These are phyloP conservation scores for Solanum chilense DNA, from an alignment of 257 asterid genomes.

Conservation along the genomic window DNA sequence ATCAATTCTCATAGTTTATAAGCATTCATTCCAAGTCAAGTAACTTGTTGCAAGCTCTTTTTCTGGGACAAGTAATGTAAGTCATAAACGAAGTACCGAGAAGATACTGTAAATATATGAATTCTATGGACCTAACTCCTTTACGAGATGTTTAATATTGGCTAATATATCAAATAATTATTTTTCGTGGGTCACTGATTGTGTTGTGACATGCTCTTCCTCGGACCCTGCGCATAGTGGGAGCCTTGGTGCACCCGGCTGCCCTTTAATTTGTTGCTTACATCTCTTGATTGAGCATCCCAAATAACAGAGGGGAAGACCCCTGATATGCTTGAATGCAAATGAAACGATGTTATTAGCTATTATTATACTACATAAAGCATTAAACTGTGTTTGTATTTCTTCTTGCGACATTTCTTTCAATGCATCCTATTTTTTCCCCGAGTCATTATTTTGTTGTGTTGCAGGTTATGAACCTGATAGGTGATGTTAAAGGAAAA, in stretches of 20 bases:
- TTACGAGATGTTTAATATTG: background rate
- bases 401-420: background rate
- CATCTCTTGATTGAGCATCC: background rate
- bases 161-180: background rate
- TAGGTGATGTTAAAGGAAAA: constrained; percentile 91
- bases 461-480: constrained; percentile 81
- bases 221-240: background rate
- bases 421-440: background rate
- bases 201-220: background rate
- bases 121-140: background rate
- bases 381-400: background rate
- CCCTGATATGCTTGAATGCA: background rate
- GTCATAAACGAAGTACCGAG: background rate
- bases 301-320: background rate
- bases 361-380: background rate
- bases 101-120: background rate
- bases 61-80: background rate
- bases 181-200: background rate
- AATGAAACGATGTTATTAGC: background rate
- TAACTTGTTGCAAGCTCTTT: background rate
- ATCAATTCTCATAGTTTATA: background rate
- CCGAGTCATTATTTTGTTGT: background rate
- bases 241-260: background rate
- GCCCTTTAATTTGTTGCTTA: background rate
- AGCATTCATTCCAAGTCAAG: background rate